Base-by-base conservation (phyloP, 169 alveolate genomes). In the Plasmodium blacklocki region DNA sequence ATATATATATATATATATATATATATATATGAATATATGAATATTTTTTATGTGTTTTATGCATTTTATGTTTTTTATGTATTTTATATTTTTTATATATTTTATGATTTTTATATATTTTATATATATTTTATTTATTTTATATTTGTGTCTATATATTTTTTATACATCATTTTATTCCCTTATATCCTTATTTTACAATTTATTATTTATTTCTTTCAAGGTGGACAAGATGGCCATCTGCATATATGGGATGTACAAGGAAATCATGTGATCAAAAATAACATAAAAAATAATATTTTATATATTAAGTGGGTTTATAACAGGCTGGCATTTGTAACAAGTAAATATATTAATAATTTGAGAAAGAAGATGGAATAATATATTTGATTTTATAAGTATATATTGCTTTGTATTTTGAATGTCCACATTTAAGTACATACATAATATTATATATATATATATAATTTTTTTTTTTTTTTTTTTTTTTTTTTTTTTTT, bases 201-300 rank as follows among this genome's bases (percentile, higher is more conserved):
- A n/a, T 39, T 43, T 49, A 23, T 59, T 21, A 23, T n/a, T 63
- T 23, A 5, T 64, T 26, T 32, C 9, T 45, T 47, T 64, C 32
- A 49, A 76, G 89, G 89, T 12, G 89, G 89, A 50, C 64, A 70
- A 76, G 89, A 76, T 63, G 89, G 89, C 2, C 19, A 76, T 49
- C 70, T 76, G 39, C 89, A 76, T 39, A 32, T 76, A 14, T 76
- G 89, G 89, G 75, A 63, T 56, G 39, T 63, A 32, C 45, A 50
- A 43, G 89, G 89, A 32, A 63, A 76, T 70, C 58, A 47, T 45
- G 56, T 76, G 56, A 50, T 74, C 78, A 76, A 76, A 32, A 76
- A 76, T 50, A 63, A 76, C 29, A 76, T 76, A 39, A 75, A 50
- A 32, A 76, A 76, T 67, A 66, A 76, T 43, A 73, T 76, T 76